phyloP scores from a whole-genome alignment of 2,329 filamentous ascomycete species.

The Ceratocystis cubensis region DNA sequence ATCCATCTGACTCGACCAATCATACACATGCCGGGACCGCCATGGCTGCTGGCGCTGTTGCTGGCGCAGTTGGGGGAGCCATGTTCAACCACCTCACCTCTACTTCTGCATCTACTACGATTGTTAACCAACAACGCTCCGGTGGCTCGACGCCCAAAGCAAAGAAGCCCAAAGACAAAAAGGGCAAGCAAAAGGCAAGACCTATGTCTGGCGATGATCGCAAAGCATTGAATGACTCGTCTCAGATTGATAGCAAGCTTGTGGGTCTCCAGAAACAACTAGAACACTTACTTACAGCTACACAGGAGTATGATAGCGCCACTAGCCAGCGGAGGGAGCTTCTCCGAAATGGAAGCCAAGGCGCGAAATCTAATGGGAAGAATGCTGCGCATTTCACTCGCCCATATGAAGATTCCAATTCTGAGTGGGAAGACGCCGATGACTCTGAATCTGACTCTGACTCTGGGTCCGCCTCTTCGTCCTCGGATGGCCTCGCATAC shows the following conservation, averaged over 20 bases:
- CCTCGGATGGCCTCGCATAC: slow-evolving; percentile 19
- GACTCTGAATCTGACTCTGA: slow-evolving; percentile 8
- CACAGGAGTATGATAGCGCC: slow-evolving; percentile 15
- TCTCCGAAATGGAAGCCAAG: neutral
- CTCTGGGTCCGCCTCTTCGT: slow-evolving; percentile 11
- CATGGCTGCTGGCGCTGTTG: slow-evolving; percentile 17
- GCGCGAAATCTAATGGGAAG: neutral
- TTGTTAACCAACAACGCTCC: slow-evolving; percentile 7
- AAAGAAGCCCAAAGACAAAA: slow-evolving; percentile 7
- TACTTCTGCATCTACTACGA: neutral
- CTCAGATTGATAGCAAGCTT: slow-evolving; percentile 7
- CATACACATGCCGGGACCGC: slow-evolving; percentile 11
- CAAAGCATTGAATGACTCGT: slow-evolving; percentile 1
- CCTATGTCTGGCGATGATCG: neutral
- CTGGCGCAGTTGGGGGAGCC: neutral
- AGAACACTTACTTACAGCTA: slow-evolving; percentile 16
- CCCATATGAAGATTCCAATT: slow-evolving; percentile 16
- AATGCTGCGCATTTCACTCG: neutral
- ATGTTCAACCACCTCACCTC: neutral
- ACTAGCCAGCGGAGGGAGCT: neutral
- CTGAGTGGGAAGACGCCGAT: slow-evolving; percentile 16
- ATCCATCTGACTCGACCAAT: slow-evolving; percentile 7
- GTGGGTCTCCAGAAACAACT: slow-evolving; percentile 5
- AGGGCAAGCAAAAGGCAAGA: slow-evolving; percentile 14
- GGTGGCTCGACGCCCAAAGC: slow-evolving; percentile 17